Evolutionary conservation across 148 eudicot species (phyloP), one percentile per base, ranked within the genome.

Genomic region (Rhododendron griersonianum): DNA sequence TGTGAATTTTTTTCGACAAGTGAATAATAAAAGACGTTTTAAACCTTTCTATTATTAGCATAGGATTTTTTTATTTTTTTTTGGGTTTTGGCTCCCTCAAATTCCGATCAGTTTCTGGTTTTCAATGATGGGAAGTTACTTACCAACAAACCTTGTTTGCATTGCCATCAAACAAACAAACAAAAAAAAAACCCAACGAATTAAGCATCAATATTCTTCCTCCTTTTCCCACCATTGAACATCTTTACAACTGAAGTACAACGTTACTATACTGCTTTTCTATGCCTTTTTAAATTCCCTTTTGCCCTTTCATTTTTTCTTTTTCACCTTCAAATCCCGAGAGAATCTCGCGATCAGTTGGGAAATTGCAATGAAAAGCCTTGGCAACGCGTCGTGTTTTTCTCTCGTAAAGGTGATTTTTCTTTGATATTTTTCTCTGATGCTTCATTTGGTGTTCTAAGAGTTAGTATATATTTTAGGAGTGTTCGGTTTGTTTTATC

Each of bases 41-140:
- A 83, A 53, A 77, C 83, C 57, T 83, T 35, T 45, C 85, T 77
- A 85, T 78, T 59, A 18, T 57, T 81, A 81, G 84, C 41, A 23
- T 21, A 21, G 18, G n/a, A 14, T 0, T 75, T 14, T 35, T 37
- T 75, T 25, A 74, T 79, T 45, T 37, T 80, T 67, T 80, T 16
- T 18, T 4, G 57, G 61, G 6, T 4, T 55, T 16, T 18, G 25
- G 0, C 0, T 82, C 50, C 88, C 92, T 90, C 77, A 85, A 91
- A 19, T 89, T 89, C 84, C 87, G 90, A 87, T 51, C 47, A 87
- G 57, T 83, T 51, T 90, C 86, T 88, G 86, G 89, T 86, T 76
- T 89, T 80, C 83, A 69, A 71, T 53, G 79, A 91, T 86, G 79
- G 84, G 89, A 87, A 86, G 88, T 87, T 82, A 87, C 75, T 37